Evolutionary conservation across 2,329 filamentous ascomycete species (phyloP), one percentile per base, ranked within the genome.

Genomic region (Ophiosphaerella narmari): DNA sequence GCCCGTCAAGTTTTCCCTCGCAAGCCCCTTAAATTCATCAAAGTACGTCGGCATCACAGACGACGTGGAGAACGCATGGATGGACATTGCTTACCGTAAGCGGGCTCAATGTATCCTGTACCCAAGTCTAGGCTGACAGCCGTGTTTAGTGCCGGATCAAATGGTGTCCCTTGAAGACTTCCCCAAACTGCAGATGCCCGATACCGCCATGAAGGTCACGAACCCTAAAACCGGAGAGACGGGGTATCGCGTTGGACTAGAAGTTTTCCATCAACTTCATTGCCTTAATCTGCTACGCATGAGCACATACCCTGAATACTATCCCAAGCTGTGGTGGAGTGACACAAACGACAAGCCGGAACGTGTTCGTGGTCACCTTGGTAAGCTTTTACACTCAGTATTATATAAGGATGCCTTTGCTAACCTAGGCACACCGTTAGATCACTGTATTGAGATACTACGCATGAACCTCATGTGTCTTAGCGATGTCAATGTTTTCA

Each of bases 181-280:
- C 24, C 68, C 77, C 35, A 78, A 77, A 18, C 77, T 86, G 0
- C 78, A 78, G 4, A 80, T 83, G 54, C 79, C 80, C 2, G 66
- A 73, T 33, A 70, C 77, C 18, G 81, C 81, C 0, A 73, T 85
- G n/a, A 80, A 78, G 59, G 79, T 84, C 54, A 80, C 78, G 8
- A 74, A 86, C 55, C 79, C 82, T 5, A 74, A 73, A 38, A 83
- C 83, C 1, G 84, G 82, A 14, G 75, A 81, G 48, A 77, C 78
- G 33, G 83, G 83, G 0, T 86, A 85, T 58, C 76, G 83, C n/a
- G 82, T 83, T 0, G 83, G 79, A 0, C 70, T 84, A 3, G 81
- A 84, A 60, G 81, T 83, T 0, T 84, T 84, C 67, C 82, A 84
- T 65, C 80, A 73, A 46, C 59, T 73, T 16, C 68, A 71, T 50